Percentiles rank a stretch among this genome's conserved stretches.
Evolutionary conservation across 1,139 yeast species (phyloP).

Genomic region (Kodamaea arcana): DNA sequence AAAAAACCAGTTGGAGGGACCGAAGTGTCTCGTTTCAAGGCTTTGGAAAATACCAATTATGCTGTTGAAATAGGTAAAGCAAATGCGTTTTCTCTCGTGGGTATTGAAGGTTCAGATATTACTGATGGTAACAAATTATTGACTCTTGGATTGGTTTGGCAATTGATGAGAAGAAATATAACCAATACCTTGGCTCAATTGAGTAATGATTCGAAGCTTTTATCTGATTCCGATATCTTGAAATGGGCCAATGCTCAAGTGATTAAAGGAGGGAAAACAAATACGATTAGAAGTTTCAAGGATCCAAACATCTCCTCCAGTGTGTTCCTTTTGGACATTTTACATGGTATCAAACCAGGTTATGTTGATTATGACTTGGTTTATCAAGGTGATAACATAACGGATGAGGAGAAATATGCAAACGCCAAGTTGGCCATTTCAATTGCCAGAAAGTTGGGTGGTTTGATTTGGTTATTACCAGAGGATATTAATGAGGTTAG

Average conservation of each 20-base stretch:
- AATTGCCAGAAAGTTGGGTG: conserved; percentile 96
- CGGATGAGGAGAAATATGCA: conserved; percentile 82
- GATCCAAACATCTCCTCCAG: conserved; percentile 76
- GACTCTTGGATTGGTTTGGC: conserved; percentile 97
- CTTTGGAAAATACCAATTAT: conserved; percentile 92
- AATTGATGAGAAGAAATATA: conserved; percentile 94
- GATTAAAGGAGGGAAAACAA: conserved; percentile 71
- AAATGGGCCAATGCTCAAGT: conserved; percentile 92
- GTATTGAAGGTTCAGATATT: conserved; percentile 97
- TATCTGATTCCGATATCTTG: conserved; percentile 81
- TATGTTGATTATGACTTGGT: conserved; percentile 95
- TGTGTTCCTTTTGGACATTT: conserved; percentile 79
- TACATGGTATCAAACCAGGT: conserved; percentile 93
- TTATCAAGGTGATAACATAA: conserved; percentile 56
- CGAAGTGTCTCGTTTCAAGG: conserved; percentile 85
- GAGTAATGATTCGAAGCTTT: conserved; percentile 49
- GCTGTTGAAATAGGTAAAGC: conserved; percentile 95
- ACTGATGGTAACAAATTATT: conserved; percentile 89
- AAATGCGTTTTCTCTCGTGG: conserved; percentile 87
- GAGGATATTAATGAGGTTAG: conserved; percentile 97
- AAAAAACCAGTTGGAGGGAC: conserved; percentile 69
- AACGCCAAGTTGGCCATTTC: conserved; percentile 97
- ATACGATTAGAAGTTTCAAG: conserved; percentile 74
- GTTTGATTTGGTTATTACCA: conserved; percentile 97
- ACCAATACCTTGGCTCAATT: conserved; percentile 74